A percentile compares a stretch with the other conserved stretches of the same genome.
These are phyloP conservation scores for Ilyonectria sp. DNA, from an alignment of 2,329 filamentous ascomycete genomes.

Conservation along the genomic window DNA sequence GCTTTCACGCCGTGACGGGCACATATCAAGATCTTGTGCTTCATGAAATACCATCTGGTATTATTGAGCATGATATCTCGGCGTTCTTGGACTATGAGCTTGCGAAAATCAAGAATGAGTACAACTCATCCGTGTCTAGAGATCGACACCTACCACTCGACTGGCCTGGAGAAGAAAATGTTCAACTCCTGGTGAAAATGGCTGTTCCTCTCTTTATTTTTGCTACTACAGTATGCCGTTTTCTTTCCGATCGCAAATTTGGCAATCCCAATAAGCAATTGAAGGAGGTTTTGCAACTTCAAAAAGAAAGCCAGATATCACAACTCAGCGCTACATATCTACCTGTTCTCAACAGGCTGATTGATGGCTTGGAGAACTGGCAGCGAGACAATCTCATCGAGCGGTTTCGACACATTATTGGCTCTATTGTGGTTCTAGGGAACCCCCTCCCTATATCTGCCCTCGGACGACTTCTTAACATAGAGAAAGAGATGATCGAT, in stretches of 20 bases:
- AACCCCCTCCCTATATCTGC: no score
- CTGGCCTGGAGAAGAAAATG: slow-evolving; percentile 27
- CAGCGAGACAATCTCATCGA: no score
- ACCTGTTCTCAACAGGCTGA: no score
- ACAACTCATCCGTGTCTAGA: slow-evolving; percentile 30
- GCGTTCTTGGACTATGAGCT: slow-evolving; percentile 53
- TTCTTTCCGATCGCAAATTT: slow-evolving; percentile 39
- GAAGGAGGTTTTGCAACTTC: no score
- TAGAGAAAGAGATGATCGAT: no score
- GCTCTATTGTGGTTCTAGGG: no score
- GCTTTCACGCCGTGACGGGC: slow-evolving; percentile 49
- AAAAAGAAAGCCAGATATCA: no score
- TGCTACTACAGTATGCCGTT: slow-evolving; percentile 52
- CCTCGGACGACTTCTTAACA: no score
- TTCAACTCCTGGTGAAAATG: slow-evolving; percentile 40
- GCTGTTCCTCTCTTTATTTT: slow-evolving; percentile 55
- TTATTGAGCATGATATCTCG: slow-evolving; percentile 56
- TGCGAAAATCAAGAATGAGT: slow-evolving; percentile 44
- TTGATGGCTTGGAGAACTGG: no score
- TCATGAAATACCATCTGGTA: slow-evolving; percentile 50
- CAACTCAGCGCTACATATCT: no score
- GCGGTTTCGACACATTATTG: no score
- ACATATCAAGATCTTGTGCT: slow-evolving; percentile 48
- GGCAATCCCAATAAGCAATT: slow-evolving; percentile 2
- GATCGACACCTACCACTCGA: background rate